These are phyloP conservation scores for Marasmius oreades DNA, from an alignment of 1,284 basidiomycete genomes.

Conservation along the genomic window DNA sequence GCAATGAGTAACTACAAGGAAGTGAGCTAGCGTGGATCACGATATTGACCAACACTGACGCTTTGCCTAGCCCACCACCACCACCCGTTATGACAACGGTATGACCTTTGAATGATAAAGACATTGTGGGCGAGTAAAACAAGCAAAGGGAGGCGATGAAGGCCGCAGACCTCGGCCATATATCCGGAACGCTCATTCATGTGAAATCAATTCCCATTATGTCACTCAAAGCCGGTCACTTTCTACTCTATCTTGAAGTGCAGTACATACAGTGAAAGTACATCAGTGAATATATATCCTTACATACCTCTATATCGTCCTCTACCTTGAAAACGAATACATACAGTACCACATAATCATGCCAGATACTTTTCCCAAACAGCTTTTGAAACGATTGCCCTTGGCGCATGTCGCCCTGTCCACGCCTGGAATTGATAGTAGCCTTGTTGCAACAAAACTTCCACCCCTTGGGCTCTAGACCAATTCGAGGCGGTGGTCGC, in stretches of 20 bases:
- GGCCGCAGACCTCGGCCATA: background rate
- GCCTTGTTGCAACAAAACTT: constrained; percentile 85
- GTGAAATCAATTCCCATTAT: background rate
- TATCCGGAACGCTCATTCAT: background rate
- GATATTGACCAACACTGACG: constrained; percentile 50
- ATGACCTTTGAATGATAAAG: constrained; percentile 85
- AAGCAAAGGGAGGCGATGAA: background rate
- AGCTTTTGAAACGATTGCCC: constrained; percentile 36
- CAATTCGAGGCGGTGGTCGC: constrained; percentile 51
- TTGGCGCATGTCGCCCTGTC: constrained; percentile 67
- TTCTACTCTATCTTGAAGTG: no score
- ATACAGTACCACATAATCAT: background rate
- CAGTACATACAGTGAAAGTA: no score
- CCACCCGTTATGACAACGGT: constrained; percentile 95
- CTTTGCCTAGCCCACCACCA: constrained; percentile 90
- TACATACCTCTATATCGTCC: no score
- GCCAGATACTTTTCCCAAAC: constrained; percentile 47
- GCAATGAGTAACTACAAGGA: constrained; percentile 75
- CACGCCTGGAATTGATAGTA: constrained; percentile 82
- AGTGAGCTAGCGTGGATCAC: background rate
- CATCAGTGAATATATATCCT: no score
- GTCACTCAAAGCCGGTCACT: no score
- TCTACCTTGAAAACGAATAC: no score
- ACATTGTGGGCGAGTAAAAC: constrained; percentile 34
- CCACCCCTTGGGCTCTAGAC: constrained; percentile 74